A percentile compares a stretch with the other conserved stretches of the same genome.
phyloP scores from a whole-genome alignment of 148 eudicot species.

The Chenopodium album region DNA sequence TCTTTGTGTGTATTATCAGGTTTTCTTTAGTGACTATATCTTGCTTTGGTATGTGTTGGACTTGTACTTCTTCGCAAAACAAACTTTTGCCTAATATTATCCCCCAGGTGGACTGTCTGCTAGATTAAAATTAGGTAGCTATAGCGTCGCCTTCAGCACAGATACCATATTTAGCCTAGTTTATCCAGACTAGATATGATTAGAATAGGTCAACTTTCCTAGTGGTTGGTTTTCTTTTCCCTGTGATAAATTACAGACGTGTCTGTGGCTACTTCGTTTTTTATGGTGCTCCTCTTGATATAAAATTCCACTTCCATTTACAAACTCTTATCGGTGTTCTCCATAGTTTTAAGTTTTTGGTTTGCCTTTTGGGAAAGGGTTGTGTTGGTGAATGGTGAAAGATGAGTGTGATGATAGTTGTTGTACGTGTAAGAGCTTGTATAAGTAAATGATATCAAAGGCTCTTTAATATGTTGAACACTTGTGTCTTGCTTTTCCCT shows the following conservation, averaged over 20 bases:
- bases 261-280: not conserved
- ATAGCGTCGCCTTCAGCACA: too few species aligned
- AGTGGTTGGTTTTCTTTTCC: not conserved
- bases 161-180: not conserved
- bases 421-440: not conserved
- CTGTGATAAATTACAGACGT: too few species aligned
- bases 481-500: not conserved
- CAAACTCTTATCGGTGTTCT: too few species aligned
- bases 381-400: not conserved
- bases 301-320: too few species aligned
- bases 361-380: not conserved
- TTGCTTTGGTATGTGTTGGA: too few species aligned
- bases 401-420: not conserved
- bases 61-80: too few species aligned
- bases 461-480: not conserved
- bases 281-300: not conserved
- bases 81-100: too few species aligned
- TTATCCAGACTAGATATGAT: not conserved
- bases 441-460: not conserved
- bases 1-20: too few species aligned
- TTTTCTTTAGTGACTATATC: too few species aligned
- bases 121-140: too few species aligned
- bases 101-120: too few species aligned
- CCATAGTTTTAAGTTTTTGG: not conserved
- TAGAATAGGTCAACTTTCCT: too few species aligned